Base-by-base conservation (phyloP, 345 rosid genomes). In the Eucalyptus tenuipes region DNA sequence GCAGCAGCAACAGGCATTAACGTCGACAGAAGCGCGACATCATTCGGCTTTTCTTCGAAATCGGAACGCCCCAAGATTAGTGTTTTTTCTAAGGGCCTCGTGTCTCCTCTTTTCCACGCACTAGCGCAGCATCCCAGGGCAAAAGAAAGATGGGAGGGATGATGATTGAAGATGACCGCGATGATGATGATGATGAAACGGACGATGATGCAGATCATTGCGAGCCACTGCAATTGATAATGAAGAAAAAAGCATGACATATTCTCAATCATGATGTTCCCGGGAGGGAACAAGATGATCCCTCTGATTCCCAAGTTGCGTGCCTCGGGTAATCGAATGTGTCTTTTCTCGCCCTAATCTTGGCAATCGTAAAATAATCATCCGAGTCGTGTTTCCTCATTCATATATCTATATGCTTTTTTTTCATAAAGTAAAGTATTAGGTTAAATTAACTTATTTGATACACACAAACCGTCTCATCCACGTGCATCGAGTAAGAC, bases 41-140 rank as follows among this genome's bases (percentile, higher is more conserved):
- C 57, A 52, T 52, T 52, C 57, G 57, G 57, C 57, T 75, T 75
- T 75, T 25, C 27, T 75, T 40, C 84, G 84, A 20, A 75, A 75
- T 40, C 25, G 84, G 47, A 40, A 75, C 47, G 10, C 44, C 44
- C 48, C 29, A 2, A 29, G 22, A 10, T 2, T 14, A 45, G 68
- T 24, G 20, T 31, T 68, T 86, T 42, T 53, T 48, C 64, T 85
- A 27, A 61, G 91, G 90, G 88, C 52, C 50, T 85, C 48, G 45
- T 90, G 93, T 90, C 94, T 79, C 89, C 55, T 52, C 42, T 88
- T 88, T 88, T 88, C 53, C 85, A 37, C 64, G 90, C 93, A 93
- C 84, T 20, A 49, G 57, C 49, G 55, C 81, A 90, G 93, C 93
- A 93, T 93, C 94, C 92, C 93, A 93, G 86, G 93, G 88, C 18